Conservation (phyloP, 805 yeast genomes). For the Hanseniaspora meyeri region DNA sequence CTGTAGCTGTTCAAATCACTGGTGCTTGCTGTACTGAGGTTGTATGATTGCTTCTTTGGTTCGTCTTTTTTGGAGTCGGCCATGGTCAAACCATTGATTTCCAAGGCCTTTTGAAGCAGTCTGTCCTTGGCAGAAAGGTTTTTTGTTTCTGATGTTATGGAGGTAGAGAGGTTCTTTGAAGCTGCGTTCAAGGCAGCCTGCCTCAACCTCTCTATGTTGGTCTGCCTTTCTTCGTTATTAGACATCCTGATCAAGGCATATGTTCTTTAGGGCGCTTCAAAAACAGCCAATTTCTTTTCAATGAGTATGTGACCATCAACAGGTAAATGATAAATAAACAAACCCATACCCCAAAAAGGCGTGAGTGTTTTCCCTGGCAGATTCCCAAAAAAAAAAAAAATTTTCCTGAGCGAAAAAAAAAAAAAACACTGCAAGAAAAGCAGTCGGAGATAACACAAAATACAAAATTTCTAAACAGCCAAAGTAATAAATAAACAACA, state of each 20-base stretch:
- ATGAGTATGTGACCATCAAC: too few species aligned
- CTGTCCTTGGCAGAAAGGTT: constrained; percentile 1
- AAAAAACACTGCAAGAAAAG: too few species aligned
- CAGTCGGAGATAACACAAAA: too few species aligned
- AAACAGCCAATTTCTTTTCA: not conserved
- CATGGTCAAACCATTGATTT: not conserved
- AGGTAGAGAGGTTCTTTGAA: not conserved
- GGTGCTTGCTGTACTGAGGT: not conserved
- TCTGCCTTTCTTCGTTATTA: not conserved
- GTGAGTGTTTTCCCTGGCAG: too few species aligned
- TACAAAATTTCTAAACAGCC: too few species aligned
- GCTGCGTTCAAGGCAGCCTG: constrained; percentile 60
- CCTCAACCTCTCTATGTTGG: not conserved
- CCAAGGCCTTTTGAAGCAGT: constrained; percentile 9
- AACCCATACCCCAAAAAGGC: not conserved
- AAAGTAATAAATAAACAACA: too few species aligned
- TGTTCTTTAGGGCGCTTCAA: not conserved
- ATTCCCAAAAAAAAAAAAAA: too few species aligned
- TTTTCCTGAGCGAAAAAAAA: too few species aligned
- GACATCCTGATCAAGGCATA: not conserved
- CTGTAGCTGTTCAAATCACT: not conserved
- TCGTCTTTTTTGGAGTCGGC: constrained; percentile 4
- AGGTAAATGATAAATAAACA: not conserved
- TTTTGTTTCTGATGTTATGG: not conserved
- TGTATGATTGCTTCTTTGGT: not conserved